Evolutionary conservation across 345 rosid species (phyloP).

Genomic region (Citrus glauca): DNA sequence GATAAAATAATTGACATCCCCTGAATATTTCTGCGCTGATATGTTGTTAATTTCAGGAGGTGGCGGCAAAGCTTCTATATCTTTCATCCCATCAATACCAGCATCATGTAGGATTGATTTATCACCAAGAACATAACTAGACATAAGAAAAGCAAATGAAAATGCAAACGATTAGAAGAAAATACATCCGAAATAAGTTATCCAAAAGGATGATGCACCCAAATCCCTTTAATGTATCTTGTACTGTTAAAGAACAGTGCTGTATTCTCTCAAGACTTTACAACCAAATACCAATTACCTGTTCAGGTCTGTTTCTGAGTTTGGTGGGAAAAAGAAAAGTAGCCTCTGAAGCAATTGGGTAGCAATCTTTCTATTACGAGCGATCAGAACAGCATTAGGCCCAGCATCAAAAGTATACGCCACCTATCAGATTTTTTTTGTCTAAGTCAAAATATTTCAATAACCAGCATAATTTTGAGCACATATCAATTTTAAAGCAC

Average conservation of each 20-base stretch:
- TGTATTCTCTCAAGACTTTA: neutral
- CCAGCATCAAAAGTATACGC: slow-evolving; percentile 98
- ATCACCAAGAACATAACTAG: slow-evolving; percentile 83
- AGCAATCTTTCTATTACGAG: slow-evolving; percentile 61
- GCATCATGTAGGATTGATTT: slow-evolving; percentile 80
- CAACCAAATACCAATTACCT: slow-evolving; percentile 36
- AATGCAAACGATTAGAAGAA: neutral
- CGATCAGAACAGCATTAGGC: slow-evolving; percentile 85
- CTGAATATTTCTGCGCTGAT: slow-evolving; percentile 53
- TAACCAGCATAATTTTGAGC: neutral
- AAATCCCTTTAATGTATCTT: neutral
- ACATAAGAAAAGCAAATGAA: neutral
- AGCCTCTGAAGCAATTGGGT: slow-evolving; percentile 67
- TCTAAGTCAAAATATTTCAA: slow-evolving; percentile 7
- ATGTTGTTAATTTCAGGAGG: slow-evolving; percentile 55
- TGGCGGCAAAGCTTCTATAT: slow-evolving; percentile 47
- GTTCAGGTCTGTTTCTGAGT: slow-evolving; percentile 60
- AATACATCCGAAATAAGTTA: neutral
- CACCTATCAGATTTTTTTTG: slow-evolving; percentile 47
- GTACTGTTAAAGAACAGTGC: neutral
- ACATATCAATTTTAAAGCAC: neutral
- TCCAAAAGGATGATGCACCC: neutral
- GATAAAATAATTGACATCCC: slow-evolving; percentile 79
- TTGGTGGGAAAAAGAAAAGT: slow-evolving; percentile 85
- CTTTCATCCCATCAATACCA: slow-evolving; percentile 51